Base-by-base conservation (phyloP, 345 rosid species). In the Brassica juncea region DNA sequence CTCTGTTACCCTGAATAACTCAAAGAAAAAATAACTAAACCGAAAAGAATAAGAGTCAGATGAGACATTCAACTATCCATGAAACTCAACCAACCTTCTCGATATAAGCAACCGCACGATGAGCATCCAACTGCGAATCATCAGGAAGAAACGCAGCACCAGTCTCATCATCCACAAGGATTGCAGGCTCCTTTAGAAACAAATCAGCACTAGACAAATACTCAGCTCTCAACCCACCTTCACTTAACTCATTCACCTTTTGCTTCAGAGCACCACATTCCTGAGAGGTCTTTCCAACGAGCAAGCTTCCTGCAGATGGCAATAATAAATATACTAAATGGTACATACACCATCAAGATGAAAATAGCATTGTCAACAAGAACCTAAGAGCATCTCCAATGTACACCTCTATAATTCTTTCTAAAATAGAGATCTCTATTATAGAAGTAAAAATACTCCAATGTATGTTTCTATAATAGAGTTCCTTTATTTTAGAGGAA, bases 61-160 rank as follows among this genome's bases (percentile, higher is more conserved):
- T 28, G 68, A 67, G 71, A 64, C 44, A 15, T 42, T 75, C 28
- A 72, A 32, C 15, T 10, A 60, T 16, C n/a, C 3, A 4, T n/a
- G 67, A 75, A 78, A 31, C 3, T 7, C 5, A 32, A 83, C 64
- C 63, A 67, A 92, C 97, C 92, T 90, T 89, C 70, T 89, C 90
- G 5, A 92, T 82, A 81, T 74, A 91, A 25, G 90, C 91, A 79
- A 88, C 95, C 3, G 95, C 68, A 39, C 84, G 87, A 47, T 68
- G 81, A 71, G 99, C 97, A 86, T 92, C 97, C 86, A 94, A 79
- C 68, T 94, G 99, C 68, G 87, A 87, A 64, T 94, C 97, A 85
- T 89, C 88, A 0, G 93, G 97, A 25, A 86, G 82, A 84, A 88
- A 92, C 15, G 89, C 97, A 79, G 97, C 99, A 34, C 91, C 92